Evolutionary conservation across 345 rosid genomes (phyloP).

Genomic region (Rhodamnia rubescens): DNA sequence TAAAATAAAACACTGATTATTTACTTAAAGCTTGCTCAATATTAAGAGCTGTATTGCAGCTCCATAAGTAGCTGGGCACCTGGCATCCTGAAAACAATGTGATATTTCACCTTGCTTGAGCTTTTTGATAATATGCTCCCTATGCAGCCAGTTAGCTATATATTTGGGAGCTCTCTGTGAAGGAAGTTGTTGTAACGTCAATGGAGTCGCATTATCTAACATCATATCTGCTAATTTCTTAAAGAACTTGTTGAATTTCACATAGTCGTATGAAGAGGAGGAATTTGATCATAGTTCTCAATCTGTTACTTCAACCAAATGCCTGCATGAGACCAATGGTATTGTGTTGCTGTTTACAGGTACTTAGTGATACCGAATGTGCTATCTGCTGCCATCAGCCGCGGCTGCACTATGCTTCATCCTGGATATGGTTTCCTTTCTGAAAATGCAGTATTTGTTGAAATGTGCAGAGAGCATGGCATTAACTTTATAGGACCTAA

Average conservation of each 20-base stretch:
- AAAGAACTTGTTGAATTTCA: neutral
- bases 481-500: constrained; percentile 97
- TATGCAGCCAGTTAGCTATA: neutral
- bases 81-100: neutral
- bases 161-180: neutral
- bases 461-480: constrained; percentile 92
- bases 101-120: neutral
- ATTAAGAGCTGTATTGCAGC: neutral
- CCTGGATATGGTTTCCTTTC: constrained; percentile 99
- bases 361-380: constrained; percentile 84
- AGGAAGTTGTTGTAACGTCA: neutral
- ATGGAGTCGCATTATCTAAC: neutral
- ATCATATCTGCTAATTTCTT: neutral
- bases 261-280: neutral
- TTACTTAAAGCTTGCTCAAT: neutral
- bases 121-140: neutral
- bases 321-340: neutral
- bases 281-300: neutral
- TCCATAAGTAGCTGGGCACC: neutral
- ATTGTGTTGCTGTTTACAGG: constrained; percentile 23
- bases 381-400: constrained; percentile 85
- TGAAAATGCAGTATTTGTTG: constrained; percentile 91
- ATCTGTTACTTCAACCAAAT: neutral
- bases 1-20: neutral
- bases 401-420: constrained; percentile 91